Base-by-base conservation (phyloP, 345 rosid genomes). In the Gossypium australe region DNA sequence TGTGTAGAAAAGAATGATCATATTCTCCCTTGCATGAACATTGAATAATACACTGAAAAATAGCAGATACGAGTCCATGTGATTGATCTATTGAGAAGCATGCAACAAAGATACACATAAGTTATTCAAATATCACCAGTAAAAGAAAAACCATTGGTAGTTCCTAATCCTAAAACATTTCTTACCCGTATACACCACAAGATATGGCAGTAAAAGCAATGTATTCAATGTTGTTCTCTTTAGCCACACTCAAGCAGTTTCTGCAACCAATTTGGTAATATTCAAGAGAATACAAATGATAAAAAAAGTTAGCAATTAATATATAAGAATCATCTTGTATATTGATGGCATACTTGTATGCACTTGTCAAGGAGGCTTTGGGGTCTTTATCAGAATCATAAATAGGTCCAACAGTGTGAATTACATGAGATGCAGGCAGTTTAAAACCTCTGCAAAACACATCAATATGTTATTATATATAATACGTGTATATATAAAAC, bases 151-250 rank as follows among this genome's bases (percentile, higher is more conserved):
- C 9, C 38, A 17, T 13, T 9, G 47, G 63, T 6, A 17, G 18
- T 66, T 48, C 14, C 51, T 48, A 10, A 48, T 51, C 44, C 48
- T 48, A 51, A 14, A 34, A 55, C 17, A 70, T 4, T 71, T 78
- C 73, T 76, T 84, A 92, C 96, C 94, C 75, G 51, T 67, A 90
- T 48, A 83, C 78, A 62, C 98, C 98, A 75, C 97, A 94, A 59
- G 93, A 89, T 64, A 94, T 86, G 52, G 97, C 98, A 62, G 98
- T 86, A 78, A 92, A 92, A 27, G 97, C 98, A 77, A 94, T 78
- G 78, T 83, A 92, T 63, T 85, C 79, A 72, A 94, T 85, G 64
- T 82, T 81, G 82, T 89, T 92, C 64, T 86, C 91, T 80, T 84
- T 89, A 69, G 95, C 97, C 62, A 89, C 82, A 18, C 47, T 78